Evolutionary conservation across 176 grass and related monocot species (phyloP).

Genomic region (Aegilops bicornis): DNA sequence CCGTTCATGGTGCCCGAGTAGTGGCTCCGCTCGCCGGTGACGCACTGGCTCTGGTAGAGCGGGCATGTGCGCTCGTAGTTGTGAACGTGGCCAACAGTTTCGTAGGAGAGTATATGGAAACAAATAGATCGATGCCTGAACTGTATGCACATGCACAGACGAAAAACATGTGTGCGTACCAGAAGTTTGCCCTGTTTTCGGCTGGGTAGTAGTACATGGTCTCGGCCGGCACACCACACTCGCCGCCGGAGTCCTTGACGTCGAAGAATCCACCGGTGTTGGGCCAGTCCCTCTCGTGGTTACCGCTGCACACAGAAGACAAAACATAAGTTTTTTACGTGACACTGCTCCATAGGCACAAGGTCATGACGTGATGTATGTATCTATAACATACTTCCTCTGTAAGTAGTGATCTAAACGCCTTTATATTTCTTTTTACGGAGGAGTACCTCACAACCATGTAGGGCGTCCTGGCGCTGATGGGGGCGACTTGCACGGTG

Average conservation of each 20-base stretch:
- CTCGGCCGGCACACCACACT: slow-evolving; percentile 81
- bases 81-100: slow-evolving; percentile 56
- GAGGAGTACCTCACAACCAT: slow-evolving; percentile 89
- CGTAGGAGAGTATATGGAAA: background rate
- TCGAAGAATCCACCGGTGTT: slow-evolving; percentile 73
- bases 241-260: slow-evolving; percentile 70
- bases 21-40: slow-evolving; percentile 38
- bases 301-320: slow-evolving; percentile 37
- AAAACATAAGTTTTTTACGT: background rate
- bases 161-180: slow-evolving; percentile 13
- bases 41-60: slow-evolving; percentile 77
- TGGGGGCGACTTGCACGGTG: slow-evolving; percentile 72
- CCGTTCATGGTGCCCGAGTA: slow-evolving; percentile 79
- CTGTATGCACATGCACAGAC: background rate
- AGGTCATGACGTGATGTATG: too few species aligned
- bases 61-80: slow-evolving; percentile 91
- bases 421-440: too few species aligned
- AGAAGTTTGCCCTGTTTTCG: slow-evolving; percentile 77
- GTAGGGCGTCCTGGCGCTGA: slow-evolving; percentile 66
- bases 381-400: too few species aligned
- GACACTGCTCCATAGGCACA: too few species aligned
- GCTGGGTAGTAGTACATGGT: slow-evolving; percentile 78
- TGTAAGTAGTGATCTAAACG: too few species aligned
- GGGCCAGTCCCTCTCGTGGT: slow-evolving; percentile 81
- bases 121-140: background rate